Conservation (phyloP, 2,329 filamentous ascomycete species). For the Fusarium illudens region DNA sequence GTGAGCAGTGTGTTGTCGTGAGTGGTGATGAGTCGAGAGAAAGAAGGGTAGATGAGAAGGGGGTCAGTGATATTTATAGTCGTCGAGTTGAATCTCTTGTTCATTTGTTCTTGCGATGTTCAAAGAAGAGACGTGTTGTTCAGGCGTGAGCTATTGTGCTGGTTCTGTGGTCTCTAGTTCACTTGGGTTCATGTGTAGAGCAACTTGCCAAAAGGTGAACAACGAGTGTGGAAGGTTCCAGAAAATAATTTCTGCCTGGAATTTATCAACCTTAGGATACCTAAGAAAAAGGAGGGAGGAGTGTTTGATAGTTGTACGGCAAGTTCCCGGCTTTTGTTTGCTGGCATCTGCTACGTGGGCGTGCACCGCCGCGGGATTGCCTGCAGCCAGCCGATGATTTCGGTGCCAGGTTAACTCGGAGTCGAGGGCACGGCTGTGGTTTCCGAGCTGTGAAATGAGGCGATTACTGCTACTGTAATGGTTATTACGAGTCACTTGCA, state of each 20-base stretch:
- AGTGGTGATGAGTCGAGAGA: background rate
- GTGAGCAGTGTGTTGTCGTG: background rate
- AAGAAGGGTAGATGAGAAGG: background rate
- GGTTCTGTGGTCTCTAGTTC: background rate
- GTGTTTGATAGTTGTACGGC: background rate
- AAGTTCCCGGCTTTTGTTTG: background rate
- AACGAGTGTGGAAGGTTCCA: background rate
- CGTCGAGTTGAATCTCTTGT: background rate
- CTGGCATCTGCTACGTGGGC: background rate
- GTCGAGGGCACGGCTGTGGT: background rate
- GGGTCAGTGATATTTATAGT: background rate
- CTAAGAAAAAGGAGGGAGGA: background rate
- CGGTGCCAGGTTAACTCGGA: background rate
- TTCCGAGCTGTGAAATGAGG: background rate
- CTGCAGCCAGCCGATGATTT: background rate
- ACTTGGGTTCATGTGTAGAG: background rate
- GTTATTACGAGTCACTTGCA: background rate
- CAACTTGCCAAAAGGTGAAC: background rate
- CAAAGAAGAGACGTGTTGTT: background rate
- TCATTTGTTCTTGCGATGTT: background rate
- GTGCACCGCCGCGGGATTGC: background rate
- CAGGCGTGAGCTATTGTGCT: background rate
- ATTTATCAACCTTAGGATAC: background rate
- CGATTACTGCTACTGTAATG: background rate
- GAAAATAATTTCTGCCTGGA: background rate